These are phyloP conservation scores for Fusarium sp. DNA, from an alignment of 2,329 filamentous ascomycete species.

Conservation along the genomic window DNA sequence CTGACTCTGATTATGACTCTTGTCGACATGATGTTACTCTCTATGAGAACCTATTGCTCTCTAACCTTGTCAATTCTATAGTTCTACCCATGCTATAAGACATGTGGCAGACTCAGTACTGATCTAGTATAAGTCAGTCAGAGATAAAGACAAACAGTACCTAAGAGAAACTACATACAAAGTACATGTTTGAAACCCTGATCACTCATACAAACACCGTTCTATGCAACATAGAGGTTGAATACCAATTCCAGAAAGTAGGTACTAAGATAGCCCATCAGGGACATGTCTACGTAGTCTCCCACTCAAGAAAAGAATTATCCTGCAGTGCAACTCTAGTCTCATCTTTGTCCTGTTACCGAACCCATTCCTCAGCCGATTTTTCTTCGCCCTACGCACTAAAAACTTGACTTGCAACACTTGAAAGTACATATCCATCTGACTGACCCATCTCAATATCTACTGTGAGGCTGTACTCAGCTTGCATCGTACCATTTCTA, in stretches of 20 bases:
- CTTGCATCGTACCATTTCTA: constrained; percentile 12
- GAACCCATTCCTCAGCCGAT: constrained; percentile 33
- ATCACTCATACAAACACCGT: neutral
- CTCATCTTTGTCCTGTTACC: constrained; percentile 11
- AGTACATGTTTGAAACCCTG: neutral
- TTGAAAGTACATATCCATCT: neutral
- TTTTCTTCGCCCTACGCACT: constrained; percentile 38
- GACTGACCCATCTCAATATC: constrained; percentile 3
- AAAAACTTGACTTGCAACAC: constrained; percentile 15
- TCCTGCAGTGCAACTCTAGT: constrained; percentile 24
- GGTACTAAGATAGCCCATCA: neutral
- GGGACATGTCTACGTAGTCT: constrained; percentile 7
- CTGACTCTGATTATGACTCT: constrained; percentile 14
- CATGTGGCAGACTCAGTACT: neutral
- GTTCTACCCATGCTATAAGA: neutral
- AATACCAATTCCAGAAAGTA: neutral
- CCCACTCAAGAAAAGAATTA: neutral
- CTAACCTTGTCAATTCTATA: neutral
- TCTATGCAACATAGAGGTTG: neutral
- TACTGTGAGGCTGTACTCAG: constrained; percentile 3
- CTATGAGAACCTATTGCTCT: neutral
- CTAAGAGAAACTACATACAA: neutral
- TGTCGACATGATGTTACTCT: neutral
- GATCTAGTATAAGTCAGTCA: neutral
- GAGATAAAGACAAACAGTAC: neutral